Evolutionary conservation across 75 land plant species (phyloP).

Genomic region (Sequoia sempervirens): DNA sequence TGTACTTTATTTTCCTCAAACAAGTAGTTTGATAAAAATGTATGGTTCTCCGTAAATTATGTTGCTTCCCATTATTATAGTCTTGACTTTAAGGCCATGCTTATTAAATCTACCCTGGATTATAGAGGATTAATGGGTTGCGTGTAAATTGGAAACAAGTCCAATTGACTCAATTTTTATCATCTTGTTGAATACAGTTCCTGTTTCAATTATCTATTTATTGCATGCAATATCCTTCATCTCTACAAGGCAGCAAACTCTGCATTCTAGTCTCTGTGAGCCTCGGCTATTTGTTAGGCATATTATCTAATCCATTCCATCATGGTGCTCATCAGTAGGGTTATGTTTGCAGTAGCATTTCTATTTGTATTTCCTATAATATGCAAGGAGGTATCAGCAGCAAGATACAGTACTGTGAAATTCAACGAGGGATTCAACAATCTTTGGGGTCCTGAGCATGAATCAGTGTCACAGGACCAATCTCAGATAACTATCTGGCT

Average conservation of each 20-base stretch:
- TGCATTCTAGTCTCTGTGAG: not conserved
- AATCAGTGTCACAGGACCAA: conserved; percentile 32
- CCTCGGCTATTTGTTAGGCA: not conserved
- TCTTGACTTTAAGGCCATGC: not conserved
- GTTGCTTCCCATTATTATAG: not conserved
- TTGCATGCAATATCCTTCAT: not conserved
- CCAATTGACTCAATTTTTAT: not conserved
- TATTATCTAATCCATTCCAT: not conserved
- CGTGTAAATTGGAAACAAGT: not conserved
- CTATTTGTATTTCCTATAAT: not conserved
- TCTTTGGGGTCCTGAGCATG: conserved; percentile 68
- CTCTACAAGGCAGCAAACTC: not conserved
- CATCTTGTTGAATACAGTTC: not conserved
- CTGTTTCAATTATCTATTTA: not conserved
- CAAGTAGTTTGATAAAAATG: not conserved
- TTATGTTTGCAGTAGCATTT: not conserved
- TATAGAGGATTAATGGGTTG: not conserved
- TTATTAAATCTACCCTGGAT: not conserved
- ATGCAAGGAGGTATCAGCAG: not conserved
- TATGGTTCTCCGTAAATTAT: not conserved
- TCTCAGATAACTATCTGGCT: conserved; percentile 58
- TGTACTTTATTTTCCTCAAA: not conserved
- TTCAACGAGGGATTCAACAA: conserved; percentile 42
- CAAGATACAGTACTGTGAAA: conserved; percentile 17
- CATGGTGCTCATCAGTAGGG: not conserved